Conservation (phyloP, 2,329 filamentous ascomycete species). For the Aspergillus brunneoviolaceus region DNA sequence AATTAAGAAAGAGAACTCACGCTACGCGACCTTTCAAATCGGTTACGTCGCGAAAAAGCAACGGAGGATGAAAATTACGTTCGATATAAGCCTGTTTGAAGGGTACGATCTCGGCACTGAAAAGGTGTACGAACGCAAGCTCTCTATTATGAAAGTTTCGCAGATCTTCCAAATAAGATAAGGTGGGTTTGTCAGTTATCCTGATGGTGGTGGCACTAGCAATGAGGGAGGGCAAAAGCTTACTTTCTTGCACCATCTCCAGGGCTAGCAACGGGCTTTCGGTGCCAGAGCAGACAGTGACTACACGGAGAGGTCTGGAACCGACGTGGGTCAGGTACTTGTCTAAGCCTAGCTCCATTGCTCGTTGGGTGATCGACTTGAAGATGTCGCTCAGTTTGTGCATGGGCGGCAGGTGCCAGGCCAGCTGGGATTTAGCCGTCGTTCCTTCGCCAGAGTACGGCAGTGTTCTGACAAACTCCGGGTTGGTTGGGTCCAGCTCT, state of each 20-base stretch:
- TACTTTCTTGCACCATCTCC: slow-evolving; percentile 54
- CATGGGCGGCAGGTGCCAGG: slow-evolving; percentile 26
- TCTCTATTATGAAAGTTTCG: slow-evolving; percentile 31
- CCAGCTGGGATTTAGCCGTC: slow-evolving; percentile 17
- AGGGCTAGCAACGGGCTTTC: slow-evolving; percentile 71
- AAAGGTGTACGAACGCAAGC: slow-evolving; percentile 55
- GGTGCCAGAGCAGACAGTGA: slow-evolving; percentile 76
- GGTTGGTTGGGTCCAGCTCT: slow-evolving; percentile 15
- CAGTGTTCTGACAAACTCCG: slow-evolving; percentile 22
- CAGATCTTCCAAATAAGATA: slow-evolving; percentile 26
- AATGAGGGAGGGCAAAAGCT: slow-evolving; percentile 7
- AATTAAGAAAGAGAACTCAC: slow-evolving; percentile 40
- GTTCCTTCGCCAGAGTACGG: slow-evolving; percentile 13
- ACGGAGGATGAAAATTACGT: slow-evolving; percentile 54
- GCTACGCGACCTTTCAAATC: slow-evolving; percentile 53
- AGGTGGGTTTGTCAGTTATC: not conserved
- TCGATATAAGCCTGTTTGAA: slow-evolving; percentile 66
- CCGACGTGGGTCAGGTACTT: slow-evolving; percentile 42
- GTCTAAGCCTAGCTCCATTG: slow-evolving; percentile 37
- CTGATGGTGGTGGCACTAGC: not conserved
- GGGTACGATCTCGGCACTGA: slow-evolving; percentile 63
- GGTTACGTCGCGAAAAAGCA: slow-evolving; percentile 60
- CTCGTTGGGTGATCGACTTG: slow-evolving; percentile 25
- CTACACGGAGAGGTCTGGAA: slow-evolving; percentile 54
- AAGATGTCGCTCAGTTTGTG: slow-evolving; percentile 31